phyloP scores from a whole-genome alignment of 805 yeast species.

The Zygosaccharomyces rouxii region DNA sequence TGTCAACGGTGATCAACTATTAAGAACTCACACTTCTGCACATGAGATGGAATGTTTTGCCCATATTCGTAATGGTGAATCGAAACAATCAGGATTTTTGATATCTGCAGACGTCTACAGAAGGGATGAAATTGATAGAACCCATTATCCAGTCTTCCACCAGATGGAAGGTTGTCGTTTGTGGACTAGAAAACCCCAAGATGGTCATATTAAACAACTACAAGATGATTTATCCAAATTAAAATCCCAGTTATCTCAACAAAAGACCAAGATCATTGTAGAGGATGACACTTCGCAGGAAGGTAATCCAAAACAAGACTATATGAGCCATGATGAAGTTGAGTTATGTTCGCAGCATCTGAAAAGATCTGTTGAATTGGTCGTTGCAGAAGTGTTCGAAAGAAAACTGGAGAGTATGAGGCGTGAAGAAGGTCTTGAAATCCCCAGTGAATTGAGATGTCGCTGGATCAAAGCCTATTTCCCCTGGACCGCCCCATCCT shows the following conservation, averaged over 20 bases:
- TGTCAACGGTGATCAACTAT: slow-evolving; percentile 61
- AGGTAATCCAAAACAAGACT: slow-evolving; percentile 74
- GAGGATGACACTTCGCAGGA: slow-evolving; percentile 62
- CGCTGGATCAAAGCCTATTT: slow-evolving; percentile 95
- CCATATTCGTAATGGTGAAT: slow-evolving; percentile 42
- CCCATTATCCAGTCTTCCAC: slow-evolving; percentile 96
- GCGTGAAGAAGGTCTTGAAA: slow-evolving; percentile 61
- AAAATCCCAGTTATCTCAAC: slow-evolving; percentile 42
- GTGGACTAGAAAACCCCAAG: slow-evolving; percentile 52
- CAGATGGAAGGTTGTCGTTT: slow-evolving; percentile 95
- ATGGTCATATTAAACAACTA: slow-evolving; percentile 41
- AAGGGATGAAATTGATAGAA: slow-evolving; percentile 89
- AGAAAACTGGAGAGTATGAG: slow-evolving; percentile 28
- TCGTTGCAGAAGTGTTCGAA: slow-evolving; percentile 78
- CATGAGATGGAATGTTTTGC: slow-evolving; percentile 87
- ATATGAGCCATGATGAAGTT: slow-evolving; percentile 67
- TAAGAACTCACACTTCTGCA: slow-evolving; percentile 95
- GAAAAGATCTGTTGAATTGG: slow-evolving; percentile 77
- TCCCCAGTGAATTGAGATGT: slow-evolving; percentile 58
- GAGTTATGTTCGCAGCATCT: slow-evolving; percentile 69
- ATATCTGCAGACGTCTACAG: slow-evolving; percentile 95
- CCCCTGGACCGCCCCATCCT: slow-evolving; percentile 98
- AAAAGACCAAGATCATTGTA: slow-evolving; percentile 54
- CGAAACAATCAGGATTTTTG: slow-evolving; percentile 68
- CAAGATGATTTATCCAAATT: slow-evolving; percentile 57